Conservation (phyloP, 2,329 filamentous ascomycete species). For the Fusarium compactum region DNA sequence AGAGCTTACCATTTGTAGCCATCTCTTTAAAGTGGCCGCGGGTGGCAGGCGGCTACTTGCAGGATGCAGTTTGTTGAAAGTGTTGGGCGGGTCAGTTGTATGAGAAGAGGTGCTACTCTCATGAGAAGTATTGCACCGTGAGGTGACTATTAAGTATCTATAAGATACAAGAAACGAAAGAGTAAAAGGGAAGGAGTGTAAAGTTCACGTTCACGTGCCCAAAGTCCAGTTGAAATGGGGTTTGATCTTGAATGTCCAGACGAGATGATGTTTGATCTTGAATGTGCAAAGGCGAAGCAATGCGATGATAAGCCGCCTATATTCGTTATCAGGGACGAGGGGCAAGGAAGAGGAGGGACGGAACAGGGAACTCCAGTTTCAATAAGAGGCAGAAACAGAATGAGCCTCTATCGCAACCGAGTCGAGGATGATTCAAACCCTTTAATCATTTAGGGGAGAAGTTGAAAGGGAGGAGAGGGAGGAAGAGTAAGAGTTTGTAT, state of each 20-base stretch:
- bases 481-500: not conserved
- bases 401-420: slow-evolving; percentile 8
- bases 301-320: slow-evolving; percentile 44
- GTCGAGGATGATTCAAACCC: not conserved
- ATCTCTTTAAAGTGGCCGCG: slow-evolving; percentile 45
- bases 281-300: slow-evolving; percentile 33
- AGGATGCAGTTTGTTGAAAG: slow-evolving; percentile 41
- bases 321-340: slow-evolving; percentile 44
- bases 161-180: not conserved
- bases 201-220: slow-evolving; percentile 10
- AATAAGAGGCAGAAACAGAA: not conserved
- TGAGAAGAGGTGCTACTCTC: slow-evolving; percentile 35
- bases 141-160: slow-evolving; percentile 7
- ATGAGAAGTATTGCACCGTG: slow-evolving; percentile 37
- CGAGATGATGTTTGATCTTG: slow-evolving; percentile 20
- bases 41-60: slow-evolving; percentile 39
- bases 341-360: slow-evolving; percentile 30
- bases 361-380: slow-evolving; percentile 20
- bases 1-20: slow-evolving; percentile 50
- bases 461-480: not conserved
- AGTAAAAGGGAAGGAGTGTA: slow-evolving; percentile 17
- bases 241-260: not conserved
- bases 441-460: not conserved
- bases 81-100: slow-evolving; percentile 36
- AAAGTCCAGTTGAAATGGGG: not conserved